These are phyloP conservation scores for Ogataea hybrid DNA, from an alignment of 1,139 yeast genomes.

Conservation along the genomic window DNA sequence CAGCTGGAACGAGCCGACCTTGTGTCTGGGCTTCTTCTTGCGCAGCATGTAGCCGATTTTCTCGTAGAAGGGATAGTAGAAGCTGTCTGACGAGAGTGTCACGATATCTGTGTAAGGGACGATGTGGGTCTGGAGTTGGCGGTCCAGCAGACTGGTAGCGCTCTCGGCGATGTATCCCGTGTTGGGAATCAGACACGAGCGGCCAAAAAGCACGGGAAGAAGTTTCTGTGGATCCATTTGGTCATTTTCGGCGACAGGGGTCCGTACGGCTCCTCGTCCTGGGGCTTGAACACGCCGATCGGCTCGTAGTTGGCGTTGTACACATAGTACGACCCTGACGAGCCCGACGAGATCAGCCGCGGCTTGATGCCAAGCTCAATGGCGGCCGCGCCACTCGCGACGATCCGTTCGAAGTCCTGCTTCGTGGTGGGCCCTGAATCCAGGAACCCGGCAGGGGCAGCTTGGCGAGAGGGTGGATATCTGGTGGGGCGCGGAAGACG, in stretches of 20 bases:
- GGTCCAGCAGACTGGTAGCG: slow-evolving; percentile 66
- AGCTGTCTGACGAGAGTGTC: slow-evolving; percentile 49
- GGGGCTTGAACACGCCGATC: slow-evolving; percentile 72
- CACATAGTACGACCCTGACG: slow-evolving; percentile 71
- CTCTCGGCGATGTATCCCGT: slow-evolving; percentile 72
- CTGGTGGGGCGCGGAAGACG: slow-evolving; percentile 45
- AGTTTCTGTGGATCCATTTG: slow-evolving; percentile 73
- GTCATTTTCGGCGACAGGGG: slow-evolving; percentile 80
- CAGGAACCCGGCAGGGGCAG: slow-evolving; percentile 34
- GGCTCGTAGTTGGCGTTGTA: slow-evolving; percentile 35
- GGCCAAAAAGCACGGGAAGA: slow-evolving; percentile 78
- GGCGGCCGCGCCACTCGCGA: slow-evolving; percentile 41
- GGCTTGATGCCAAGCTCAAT: slow-evolving; percentile 46
- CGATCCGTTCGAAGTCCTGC: slow-evolving; percentile 37
- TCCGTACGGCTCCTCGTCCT: slow-evolving; percentile 81
- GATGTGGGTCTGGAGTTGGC: slow-evolving; percentile 54
- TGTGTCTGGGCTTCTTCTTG: slow-evolving; percentile 38
- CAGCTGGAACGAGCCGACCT: slow-evolving; percentile 67
- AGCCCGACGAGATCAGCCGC: slow-evolving; percentile 57
- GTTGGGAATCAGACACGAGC: slow-evolving; percentile 71
- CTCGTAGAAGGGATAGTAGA: slow-evolving; percentile 56
- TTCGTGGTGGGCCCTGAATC: slow-evolving; percentile 34
- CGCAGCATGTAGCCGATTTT: slow-evolving; percentile 30
- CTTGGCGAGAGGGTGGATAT: slow-evolving; percentile 27
- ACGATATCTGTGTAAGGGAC: slow-evolving; percentile 69